These are phyloP conservation scores for Hypoxylon sp. DNA, from an alignment of 2,329 filamentous ascomycete species.

Conservation along the genomic window DNA sequence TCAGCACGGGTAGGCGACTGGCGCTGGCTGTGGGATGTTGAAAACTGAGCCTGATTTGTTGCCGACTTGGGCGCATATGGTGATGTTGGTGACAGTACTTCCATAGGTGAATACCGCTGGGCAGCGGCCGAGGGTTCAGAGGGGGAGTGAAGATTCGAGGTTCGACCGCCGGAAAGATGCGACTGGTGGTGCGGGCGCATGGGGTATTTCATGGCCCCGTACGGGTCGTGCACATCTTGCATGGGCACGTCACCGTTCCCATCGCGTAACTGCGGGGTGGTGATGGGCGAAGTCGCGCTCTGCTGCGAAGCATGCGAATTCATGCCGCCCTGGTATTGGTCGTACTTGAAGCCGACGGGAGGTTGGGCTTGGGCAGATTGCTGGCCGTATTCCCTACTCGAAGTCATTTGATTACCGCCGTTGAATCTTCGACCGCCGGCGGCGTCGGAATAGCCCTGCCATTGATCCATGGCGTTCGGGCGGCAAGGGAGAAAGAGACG, in stretches of 20 bases:
- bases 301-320: slow-evolving; percentile 52
- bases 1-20: slow-evolving; percentile 83
- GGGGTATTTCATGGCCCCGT: slow-evolving; percentile 87
- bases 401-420: slow-evolving; percentile 51
- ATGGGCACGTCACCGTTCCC: slow-evolving; percentile 83
- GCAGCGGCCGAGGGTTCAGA: slow-evolving; percentile 85
- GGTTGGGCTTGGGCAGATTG: slow-evolving; percentile 56
- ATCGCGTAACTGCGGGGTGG: slow-evolving; percentile 73
- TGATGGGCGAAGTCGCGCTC: slow-evolving; percentile 56
- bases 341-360: slow-evolving; percentile 74
- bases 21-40: slow-evolving; percentile 67
- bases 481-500: slow-evolving; percentile 25
- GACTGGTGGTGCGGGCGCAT: slow-evolving; percentile 83
- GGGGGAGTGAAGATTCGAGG: slow-evolving; percentile 76
- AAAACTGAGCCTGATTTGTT: slow-evolving; percentile 66
- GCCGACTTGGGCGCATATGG: slow-evolving; percentile 77
- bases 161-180: slow-evolving; percentile 67
- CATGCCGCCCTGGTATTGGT: slow-evolving; percentile 70
- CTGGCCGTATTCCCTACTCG: slow-evolving; percentile 51
- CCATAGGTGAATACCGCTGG: slow-evolving; percentile 97
- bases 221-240: slow-evolving; percentile 87
- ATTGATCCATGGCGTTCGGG: slow-evolving; percentile 68
- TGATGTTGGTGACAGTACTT: slow-evolving; percentile 82
- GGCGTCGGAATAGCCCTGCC: slow-evolving; percentile 76
- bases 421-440: slow-evolving; percentile 72